These are phyloP conservation scores for Pneumocystis murina DNA, from an alignment of 1,139 yeast species.

Conservation along the genomic window DNA sequence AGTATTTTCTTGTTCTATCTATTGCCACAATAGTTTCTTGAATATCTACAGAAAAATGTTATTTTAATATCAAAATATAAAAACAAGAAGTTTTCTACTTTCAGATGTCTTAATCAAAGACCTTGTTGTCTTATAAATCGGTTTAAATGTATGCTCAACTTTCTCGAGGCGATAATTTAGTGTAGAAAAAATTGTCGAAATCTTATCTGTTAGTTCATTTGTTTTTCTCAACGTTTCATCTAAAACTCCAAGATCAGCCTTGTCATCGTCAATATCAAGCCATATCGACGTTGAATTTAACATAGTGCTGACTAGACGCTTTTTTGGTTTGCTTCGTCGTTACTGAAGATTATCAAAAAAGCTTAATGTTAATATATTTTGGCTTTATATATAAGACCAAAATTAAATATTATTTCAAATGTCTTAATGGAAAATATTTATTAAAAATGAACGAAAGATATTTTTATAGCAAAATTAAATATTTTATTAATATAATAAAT, in stretches of 20 bases:
- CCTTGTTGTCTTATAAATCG: constrained; percentile 7
- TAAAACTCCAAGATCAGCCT: constrained; percentile 12
- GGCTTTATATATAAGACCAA: too few species aligned
- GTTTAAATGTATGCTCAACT: constrained; percentile 9
- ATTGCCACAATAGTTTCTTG: constrained; percentile 9
- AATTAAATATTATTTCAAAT: too few species aligned
- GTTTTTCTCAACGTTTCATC: constrained; percentile 10
- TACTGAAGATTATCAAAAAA: too few species aligned
- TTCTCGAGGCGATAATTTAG: constrained; percentile 8
- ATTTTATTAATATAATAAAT: too few species aligned
- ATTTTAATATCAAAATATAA: background rate
- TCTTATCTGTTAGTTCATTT: constrained; percentile 3
- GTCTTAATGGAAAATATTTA: too few species aligned
- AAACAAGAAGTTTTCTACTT: constrained; percentile 1
- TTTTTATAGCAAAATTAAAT: too few species aligned
- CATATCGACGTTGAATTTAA: background rate
- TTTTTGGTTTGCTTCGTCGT: too few species aligned
- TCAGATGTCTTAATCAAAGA: constrained; percentile 1
- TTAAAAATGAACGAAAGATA: too few species aligned
- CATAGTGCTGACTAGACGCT: background rate
- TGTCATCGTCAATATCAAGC: constrained; percentile 26
- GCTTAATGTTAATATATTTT: too few species aligned
- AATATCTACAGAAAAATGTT: constrained; percentile 4
- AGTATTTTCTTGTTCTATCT: constrained; percentile 10
- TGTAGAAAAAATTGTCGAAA: constrained; percentile 4